Base-by-base conservation (phyloP, 345 rosid species). In the Sonneratia alba region DNA sequence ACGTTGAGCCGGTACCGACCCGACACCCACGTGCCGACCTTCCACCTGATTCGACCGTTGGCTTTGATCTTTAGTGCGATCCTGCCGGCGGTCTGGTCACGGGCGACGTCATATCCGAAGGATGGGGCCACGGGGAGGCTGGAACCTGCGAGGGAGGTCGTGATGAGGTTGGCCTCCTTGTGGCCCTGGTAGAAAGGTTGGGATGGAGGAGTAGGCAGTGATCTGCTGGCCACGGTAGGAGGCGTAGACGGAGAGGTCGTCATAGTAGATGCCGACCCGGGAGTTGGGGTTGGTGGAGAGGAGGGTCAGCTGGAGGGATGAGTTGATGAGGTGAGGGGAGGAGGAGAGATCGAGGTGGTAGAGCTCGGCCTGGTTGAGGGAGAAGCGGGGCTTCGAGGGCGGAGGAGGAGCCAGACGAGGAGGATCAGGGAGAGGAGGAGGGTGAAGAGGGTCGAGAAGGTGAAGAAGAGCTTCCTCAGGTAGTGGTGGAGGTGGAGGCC, bases 11-110 rank as follows among this genome's bases (percentile, higher is more conserved):
- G 83, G 79, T 90, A 89, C 8, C 80, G 71, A 0, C 93, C 89
- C 0, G 99, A 94, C 69, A 94, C 96, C 92, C 97, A 94, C 38
- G 89, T 83, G 22, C 98, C 95, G 16, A 91, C 87, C 77, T 88
- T 91, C 97, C 97, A 94, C 66, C 97, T 65, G 6, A 94, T 77
- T 80, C 84, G 81, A 27, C 96, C 98, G n/a, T 83, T 82, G 69
- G 81, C 80, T 81, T 84, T 91, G 55, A 91, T 34, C 42, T 63
- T 85, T 5, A 91, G 70, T 32, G 77, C 73, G 16, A 91, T 67
- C 71, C 77, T 87, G 27, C 98, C 97, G 0, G 77, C 74, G 1
- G 73, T 73, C 79, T 84, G 86, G 68, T 91, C 97, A 24, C 89
- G 87, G n/a, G 77, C 80, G 22, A 90, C 88, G 72, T 88, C 87